Conservation (phyloP, 2,329 filamentous ascomycete genomes). For the Talaromyces sp. region DNA sequence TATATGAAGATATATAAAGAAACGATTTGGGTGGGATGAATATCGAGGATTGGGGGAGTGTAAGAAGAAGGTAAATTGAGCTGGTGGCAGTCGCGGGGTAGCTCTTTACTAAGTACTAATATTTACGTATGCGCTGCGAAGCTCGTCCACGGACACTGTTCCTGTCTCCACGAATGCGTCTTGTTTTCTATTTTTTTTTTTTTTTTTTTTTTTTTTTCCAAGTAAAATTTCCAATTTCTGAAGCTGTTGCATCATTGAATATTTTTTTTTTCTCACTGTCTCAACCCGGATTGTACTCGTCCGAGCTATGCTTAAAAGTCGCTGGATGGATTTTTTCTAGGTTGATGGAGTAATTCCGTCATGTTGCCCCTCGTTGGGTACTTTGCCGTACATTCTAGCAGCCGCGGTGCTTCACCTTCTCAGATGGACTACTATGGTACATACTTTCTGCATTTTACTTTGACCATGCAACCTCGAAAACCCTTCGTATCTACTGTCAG, state of each 20-base stretch:
- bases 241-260: slow-evolving; percentile 1
- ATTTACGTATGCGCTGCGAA: not conserved
- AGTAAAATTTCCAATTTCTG: not conserved
- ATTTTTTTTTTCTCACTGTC: not conserved
- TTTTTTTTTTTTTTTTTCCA: not conserved
- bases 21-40: not conserved
- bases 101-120: not conserved
- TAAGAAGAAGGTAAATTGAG: not conserved
- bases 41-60: not conserved
- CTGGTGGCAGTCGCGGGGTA: slow-evolving; percentile 4
- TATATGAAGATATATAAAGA: not conserved
- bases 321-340: not conserved
- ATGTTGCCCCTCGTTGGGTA: slow-evolving; percentile 11
- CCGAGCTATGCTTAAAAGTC: not conserved
- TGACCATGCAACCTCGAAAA: not conserved
- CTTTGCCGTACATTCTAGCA: not conserved
- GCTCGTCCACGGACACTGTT: not conserved
- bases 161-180: not conserved
- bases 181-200: not conserved
- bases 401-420: not conserved
- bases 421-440: not conserved
- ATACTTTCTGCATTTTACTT: not conserved
- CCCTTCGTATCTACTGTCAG: not conserved
- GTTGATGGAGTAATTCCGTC: slow-evolving; percentile 18
- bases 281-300: slow-evolving; percentile 6